Evolutionary conservation across 2,329 filamentous ascomycete species (phyloP), one percentile per base, ranked within the genome.

Genomic region (Botrytis porri): DNA sequence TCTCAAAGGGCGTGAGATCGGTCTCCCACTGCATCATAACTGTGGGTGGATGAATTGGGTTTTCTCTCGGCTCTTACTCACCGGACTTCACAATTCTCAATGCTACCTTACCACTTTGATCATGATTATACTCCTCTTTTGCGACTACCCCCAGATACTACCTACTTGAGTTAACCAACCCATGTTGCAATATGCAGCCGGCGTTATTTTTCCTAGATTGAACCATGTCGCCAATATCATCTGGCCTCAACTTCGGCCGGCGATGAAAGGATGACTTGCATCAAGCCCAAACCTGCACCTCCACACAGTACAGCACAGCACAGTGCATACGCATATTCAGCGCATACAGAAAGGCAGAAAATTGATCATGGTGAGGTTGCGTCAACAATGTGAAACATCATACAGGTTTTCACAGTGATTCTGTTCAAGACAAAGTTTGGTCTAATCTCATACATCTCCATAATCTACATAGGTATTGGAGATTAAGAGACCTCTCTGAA

Each of bases 191-290:
- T 57, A 43, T 54, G 32, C 51, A 67, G 67, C 62, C 70, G 63
- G 70, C 63, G 22, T 61, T 69, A 41, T 69, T 69, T 48, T 69
- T 39, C 25, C 41, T 29, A 41, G 29, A 35, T 54, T 41, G 18
- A 22, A 37, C 32, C 22, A 39, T 41, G 43, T 41, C 65, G 54
- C 51, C 51, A 57, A 69, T 69, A 69, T 69, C 48, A 69, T 69
- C 51, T 57, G 65, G 65, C 65, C 65, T 57, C 65, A 69, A 57
- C 51, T 69, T 69, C 63, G 70, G 48, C 63, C 63, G 70, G 45
- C 63, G 61, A 72, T 72, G 65, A 60, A 70, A 45, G 37, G 51
- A 70, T 72, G 70, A 72, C 70, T 72, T 72, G 70, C 70, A 72
- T 72, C 70, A 72, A 51, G 59, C 37, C 61, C 48, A 72, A 66